phyloP scores from a whole-genome alignment of 1,284 basidiomycete species.

The Trichosporon coremiiforme region DNA sequence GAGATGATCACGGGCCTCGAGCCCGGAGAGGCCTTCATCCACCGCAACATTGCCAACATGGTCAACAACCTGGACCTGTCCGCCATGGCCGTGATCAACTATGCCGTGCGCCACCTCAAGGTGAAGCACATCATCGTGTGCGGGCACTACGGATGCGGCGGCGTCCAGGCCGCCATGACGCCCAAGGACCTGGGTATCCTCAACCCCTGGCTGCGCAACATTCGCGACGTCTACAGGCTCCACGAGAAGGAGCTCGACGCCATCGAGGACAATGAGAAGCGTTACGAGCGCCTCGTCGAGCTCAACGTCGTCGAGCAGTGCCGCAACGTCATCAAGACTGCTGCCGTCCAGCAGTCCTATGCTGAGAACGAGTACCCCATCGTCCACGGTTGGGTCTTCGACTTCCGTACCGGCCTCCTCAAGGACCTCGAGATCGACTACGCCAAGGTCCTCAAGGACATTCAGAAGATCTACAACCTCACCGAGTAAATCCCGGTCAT shows the following conservation, averaged over 20 bases:
- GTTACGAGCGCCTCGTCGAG: slow-evolving; percentile 33
- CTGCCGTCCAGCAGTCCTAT: slow-evolving; percentile 29
- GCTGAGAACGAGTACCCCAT: slow-evolving; percentile 28
- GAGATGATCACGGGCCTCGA: slow-evolving; percentile 32
- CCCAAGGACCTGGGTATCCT: slow-evolving; percentile 33
- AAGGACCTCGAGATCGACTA: slow-evolving; percentile 34
- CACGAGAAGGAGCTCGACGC: slow-evolving; percentile 32
- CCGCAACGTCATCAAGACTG: slow-evolving; percentile 34
- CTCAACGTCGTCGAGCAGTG: slow-evolving; percentile 34
- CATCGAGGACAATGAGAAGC: slow-evolving; percentile 20
- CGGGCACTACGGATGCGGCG: slow-evolving; percentile 34
- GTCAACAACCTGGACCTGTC: slow-evolving; percentile 32
- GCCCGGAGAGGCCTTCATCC: slow-evolving; percentile 34
- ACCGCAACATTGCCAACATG: slow-evolving; percentile 35
- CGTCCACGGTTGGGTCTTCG: slow-evolving; percentile 34
- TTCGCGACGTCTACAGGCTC: slow-evolving; percentile 32
- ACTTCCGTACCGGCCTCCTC: slow-evolving; percentile 30
- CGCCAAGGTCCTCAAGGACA: slow-evolving; percentile 23
- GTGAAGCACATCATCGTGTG: slow-evolving; percentile 35
- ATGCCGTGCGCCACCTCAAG: slow-evolving; percentile 31
- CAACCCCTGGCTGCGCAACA: slow-evolving; percentile 35
- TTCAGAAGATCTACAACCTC: slow-evolving; percentile 35
- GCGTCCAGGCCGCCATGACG: slow-evolving; percentile 33
- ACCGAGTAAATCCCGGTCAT: neutral
- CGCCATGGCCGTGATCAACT: slow-evolving; percentile 33